Base-by-base conservation (phyloP, 78 protist species). In the Chrysochromulina parva region DNA sequence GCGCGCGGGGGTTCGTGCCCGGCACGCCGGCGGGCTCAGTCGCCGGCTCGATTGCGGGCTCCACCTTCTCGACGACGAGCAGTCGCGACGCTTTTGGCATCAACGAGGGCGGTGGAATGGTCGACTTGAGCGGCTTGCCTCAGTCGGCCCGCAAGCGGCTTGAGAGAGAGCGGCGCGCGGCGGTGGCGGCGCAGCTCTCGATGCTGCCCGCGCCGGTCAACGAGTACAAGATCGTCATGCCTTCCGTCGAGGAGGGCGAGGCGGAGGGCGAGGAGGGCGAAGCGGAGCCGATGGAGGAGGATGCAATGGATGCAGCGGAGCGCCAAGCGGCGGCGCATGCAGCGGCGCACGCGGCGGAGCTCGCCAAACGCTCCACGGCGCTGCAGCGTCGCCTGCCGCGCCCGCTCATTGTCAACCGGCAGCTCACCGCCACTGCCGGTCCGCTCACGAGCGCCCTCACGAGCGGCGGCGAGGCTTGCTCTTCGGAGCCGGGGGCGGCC, bases 371-470 rank as follows among this genome's bases (percentile, higher is more conserved):
- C 71, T 55, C 85, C 24, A 1, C 71, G 19, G 85, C 60, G 60
- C 57, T 88, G 66, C 84, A 19, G 85, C 52, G 55, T 7, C 62
- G 62, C 62, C 85, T 88, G 81, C 91, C 91, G 28, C 91, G 91
- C 66, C 91, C 91, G 4, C 55, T 57, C 24, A 55, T 38, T 52
- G 53, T 55, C 85, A 88, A 88, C 90, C 20, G 86, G 3, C 47
- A 78, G 50, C 17, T 73, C 28, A 17, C 54, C 57, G 16, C 82
- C 3, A 20, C 58, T 9, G 9, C 85, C 17, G 82, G 65, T 38
- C 48, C 11, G 48, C 22, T 9, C 17, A 50, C 47, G 55, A 1
- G 67, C 19, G 87, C 67, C 52, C 14, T n/a, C 54, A 17, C 1
- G 53, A 48, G 1, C 71, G 67, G 71, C 48, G 55, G 9, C n/a